Base-by-base conservation (phyloP, 2,329 filamentous ascomycete species). In the Pestalotiopsis fici region DNA sequence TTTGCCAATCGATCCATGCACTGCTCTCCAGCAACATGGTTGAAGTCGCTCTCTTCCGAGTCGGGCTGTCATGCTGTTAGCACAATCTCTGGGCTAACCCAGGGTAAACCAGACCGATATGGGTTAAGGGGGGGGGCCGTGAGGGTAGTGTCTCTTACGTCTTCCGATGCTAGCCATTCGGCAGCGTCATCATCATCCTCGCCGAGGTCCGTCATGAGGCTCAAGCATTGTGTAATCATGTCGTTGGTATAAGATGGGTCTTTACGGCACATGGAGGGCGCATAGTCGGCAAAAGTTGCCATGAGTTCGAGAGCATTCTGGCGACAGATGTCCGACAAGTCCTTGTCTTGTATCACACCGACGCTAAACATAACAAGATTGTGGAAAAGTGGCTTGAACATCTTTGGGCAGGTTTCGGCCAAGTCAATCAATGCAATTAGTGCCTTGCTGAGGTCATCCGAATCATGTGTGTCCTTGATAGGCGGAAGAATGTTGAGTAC, bases 161-260 rank as follows among this genome's bases (percentile, higher is more conserved):
- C 96, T 77, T 99, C 96, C 28, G 93, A 93, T 3, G 90, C 86
- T 71, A 97, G 92, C 96, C 96, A 99, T 74, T 98, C 96, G 21
- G 91, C 85, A 3, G 95, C 95, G 83, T 98, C 94, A 66, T 99
- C 95, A 73, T 99, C 96, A 73, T 98, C 96, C 69, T 91, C 87
- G 50, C 95, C 96, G 69, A 99, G 91, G 78, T 99, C 96, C 3
- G 96, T 98, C 96, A 99, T 99, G 73, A 99, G 83, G 73, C 95
- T 98, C 72, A 99, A 83, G 79, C 96, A 99, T 80, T 99, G 96
- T 0, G 95, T 98, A 71, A 99, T 97, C 96, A 99, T 99, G 71
- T 98, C 94, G 69, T 88, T 91, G 2, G 95, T 96, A 81, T 97
- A 99, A 12, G 90, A 91, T n/a, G 90, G 81, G 77, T 99, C 95